Evolutionary conservation across 139 green algal genomes (phyloP), one percentile per base, ranked within the genome.

Genomic region (Pseudopediastrum boryanum): DNA sequence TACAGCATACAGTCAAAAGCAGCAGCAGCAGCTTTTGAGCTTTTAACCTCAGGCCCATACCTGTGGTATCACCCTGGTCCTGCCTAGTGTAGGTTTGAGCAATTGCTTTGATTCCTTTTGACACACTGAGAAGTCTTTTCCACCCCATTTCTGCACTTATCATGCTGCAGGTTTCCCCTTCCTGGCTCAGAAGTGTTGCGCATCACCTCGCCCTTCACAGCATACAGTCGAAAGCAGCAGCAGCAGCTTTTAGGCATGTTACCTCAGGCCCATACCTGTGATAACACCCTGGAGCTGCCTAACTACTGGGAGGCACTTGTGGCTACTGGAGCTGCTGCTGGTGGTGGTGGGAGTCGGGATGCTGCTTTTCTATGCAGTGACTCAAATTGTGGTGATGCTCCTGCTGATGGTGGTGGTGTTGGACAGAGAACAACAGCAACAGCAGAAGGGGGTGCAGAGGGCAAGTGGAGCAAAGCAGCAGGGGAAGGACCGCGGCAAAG

Each of bases 231-330:
- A 59, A 51, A 82, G 19, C 78, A 89, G 67, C 76, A 86, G 39
- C 51, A 73, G 52, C 52, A 38, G 44, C 64, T 81, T 59, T 78
- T 93, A 63, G 83, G 85, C 16, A 93, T 87, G 77, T 65, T 93
- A 67, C 88, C 88, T 8, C 88, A 92, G 79, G 84, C 79, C 50
- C 38, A 76, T 21, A 56, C 54, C 0, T 80, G 58, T 16, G 78
- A 86, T 65, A 91, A 93, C 81, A 77, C 88, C 50, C 74, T 93
- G 16, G 86, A 93, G 82, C 79, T 93, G 65, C 89, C 89, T 8
- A 88, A 93, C 83, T 93, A 93, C 76, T 90, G 85, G 85, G 83
- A 85, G 38, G 73, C 85, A 21, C 81, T 93, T 4, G 21, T 51
- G 23, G 48, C 46, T 50, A 73, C 75, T 82, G 39, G 16, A 58